phyloP scores from a whole-genome alignment of 2,329 filamentous ascomycete species.

The Fusarium incarnatum region DNA sequence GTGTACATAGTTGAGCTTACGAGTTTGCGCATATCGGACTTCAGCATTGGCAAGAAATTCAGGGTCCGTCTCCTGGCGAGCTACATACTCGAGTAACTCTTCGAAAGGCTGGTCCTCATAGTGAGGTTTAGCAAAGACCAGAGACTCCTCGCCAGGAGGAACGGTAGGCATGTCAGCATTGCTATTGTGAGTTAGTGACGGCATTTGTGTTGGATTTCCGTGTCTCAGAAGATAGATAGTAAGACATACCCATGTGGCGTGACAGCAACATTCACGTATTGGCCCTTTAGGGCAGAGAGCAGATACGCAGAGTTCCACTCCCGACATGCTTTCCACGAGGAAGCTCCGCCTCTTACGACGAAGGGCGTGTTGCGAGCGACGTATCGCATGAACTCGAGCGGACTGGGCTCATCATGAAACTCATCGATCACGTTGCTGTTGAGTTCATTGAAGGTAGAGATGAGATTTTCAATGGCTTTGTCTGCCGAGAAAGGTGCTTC shows the following conservation, averaged over 20 bases:
- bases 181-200: slow-evolving; percentile 37
- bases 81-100: slow-evolving; percentile 71
- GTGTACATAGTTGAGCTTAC: slow-evolving; percentile 54
- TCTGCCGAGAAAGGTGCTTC: slow-evolving; percentile 5
- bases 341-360: slow-evolving; percentile 72
- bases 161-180: slow-evolving; percentile 54
- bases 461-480: slow-evolving; percentile 59
- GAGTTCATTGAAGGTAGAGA: slow-evolving; percentile 78
- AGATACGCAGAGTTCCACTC: slow-evolving; percentile 74
- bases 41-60: slow-evolving; percentile 53
- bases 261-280: slow-evolving; percentile 78
- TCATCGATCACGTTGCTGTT: slow-evolving; percentile 72
- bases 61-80: slow-evolving; percentile 63
- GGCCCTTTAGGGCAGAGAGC: slow-evolving; percentile 62
- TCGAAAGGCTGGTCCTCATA: slow-evolving; percentile 73
- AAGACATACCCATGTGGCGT: slow-evolving; percentile 76
- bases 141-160: slow-evolving; percentile 42
- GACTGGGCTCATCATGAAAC: slow-evolving; percentile 72
- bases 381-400: slow-evolving; percentile 83
- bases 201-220: background rate
- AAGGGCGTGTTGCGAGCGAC: slow-evolving; percentile 81
- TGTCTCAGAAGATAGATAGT: background rate
- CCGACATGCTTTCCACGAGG: slow-evolving; percentile 70
- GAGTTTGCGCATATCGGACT: slow-evolving; percentile 80
- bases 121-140: slow-evolving; percentile 77